These are phyloP conservation scores for Hanseniaspora nectarophila DNA, from an alignment of 805 yeast species.

Conservation along the genomic window DNA sequence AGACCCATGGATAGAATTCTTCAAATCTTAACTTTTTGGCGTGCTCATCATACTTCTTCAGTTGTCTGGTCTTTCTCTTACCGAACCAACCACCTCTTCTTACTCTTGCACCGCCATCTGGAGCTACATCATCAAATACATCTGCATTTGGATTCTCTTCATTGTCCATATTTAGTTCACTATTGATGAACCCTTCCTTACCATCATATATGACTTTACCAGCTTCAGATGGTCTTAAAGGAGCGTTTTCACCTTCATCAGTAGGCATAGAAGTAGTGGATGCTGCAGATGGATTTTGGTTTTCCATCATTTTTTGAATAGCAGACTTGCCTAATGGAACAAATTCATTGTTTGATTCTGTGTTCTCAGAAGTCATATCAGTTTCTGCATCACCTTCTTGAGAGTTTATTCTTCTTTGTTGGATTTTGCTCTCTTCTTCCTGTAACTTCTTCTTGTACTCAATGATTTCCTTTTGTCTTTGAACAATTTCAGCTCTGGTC, in stretches of 20 bases:
- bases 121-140: constrained; percentile 61
- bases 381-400: constrained; percentile 18
- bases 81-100: constrained; percentile 46
- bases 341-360: not conserved
- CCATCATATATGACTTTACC: constrained; percentile 34
- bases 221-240: constrained; percentile 26
- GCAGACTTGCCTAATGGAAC: constrained; percentile 3
- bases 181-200: constrained; percentile 33
- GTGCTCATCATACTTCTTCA: constrained; percentile 66
- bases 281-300: constrained; percentile 8
- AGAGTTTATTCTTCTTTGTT: constrained; percentile 17
- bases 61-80: constrained; percentile 67
- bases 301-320: constrained; percentile 12
- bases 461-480: constrained; percentile 40
- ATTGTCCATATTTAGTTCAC: constrained; percentile 24
- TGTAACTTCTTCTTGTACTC: constrained; percentile 29
- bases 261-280: constrained; percentile 5
- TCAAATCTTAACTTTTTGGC: constrained; percentile 81
- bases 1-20: constrained; percentile 95
- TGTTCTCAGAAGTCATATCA: constrained; percentile 8
- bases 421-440: constrained; percentile 27
- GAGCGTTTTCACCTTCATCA: constrained; percentile 24
- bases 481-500: constrained; percentile 63
- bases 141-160: constrained; percentile 18
- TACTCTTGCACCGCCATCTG: constrained; percentile 75